Percentiles rank a stretch among this genome's conserved stretches.
phyloP scores from a whole-genome alignment of 1,139 yeast genomes.

The Blastobotrys indianensis region DNA sequence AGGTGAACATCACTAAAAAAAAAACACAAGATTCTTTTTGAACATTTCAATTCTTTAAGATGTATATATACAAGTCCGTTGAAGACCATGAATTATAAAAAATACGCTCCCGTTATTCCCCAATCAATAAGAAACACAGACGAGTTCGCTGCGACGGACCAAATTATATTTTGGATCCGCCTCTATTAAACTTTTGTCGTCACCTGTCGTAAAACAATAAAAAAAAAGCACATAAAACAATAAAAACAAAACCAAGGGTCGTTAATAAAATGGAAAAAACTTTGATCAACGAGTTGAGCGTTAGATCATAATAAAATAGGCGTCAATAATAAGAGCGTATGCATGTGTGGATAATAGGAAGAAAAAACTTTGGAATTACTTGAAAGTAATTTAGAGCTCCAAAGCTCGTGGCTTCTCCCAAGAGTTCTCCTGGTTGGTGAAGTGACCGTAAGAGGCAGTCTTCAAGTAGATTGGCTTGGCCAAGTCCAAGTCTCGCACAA shows the following conservation, averaged over 20 bases:
- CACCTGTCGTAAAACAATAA: constrained; percentile 1
- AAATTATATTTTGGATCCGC: no score
- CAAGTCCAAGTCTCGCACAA: constrained; percentile 91
- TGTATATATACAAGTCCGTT: constrained; percentile 10
- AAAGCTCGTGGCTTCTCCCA: constrained; percentile 98
- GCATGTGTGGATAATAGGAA: background rate
- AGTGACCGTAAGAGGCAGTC: constrained; percentile 99
- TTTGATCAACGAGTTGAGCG: constrained; percentile 29
- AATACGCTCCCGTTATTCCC: background rate
- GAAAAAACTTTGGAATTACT: background rate
- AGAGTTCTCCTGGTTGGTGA: constrained; percentile 96
- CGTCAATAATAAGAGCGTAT: background rate
- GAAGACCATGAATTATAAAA: constrained; percentile 6
- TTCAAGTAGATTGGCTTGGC: constrained; percentile 98
- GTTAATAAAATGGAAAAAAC: constrained; percentile 15
- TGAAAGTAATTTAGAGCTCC: constrained; percentile 46
- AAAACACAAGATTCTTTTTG: background rate
- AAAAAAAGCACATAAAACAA: background rate
- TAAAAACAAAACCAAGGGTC: constrained; percentile 5
- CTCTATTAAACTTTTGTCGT: background rate
- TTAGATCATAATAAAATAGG: constrained; percentile 13
- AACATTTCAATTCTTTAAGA: background rate
- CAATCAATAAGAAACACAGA: background rate
- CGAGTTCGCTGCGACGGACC: no score
- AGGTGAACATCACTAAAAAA: constrained; percentile 21